Evolutionary conservation across 2,329 filamentous ascomycete genomes (phyloP).

Genomic region (Fusarium compactum): DNA sequence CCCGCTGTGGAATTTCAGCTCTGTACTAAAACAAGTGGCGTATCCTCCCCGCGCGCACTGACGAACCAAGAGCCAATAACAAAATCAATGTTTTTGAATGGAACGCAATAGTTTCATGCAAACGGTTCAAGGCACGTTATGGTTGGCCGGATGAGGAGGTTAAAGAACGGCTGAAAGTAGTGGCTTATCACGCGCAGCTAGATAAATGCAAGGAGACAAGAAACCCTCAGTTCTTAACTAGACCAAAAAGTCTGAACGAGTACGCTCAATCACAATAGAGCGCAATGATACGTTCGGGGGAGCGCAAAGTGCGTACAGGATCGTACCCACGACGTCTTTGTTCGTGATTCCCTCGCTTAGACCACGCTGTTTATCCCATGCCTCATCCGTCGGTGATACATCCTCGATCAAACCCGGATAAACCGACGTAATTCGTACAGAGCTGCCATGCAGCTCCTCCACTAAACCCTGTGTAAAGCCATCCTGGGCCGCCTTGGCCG

Average conservation of each 20-base stretch:
- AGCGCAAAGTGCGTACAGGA: not conserved
- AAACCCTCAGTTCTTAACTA: not conserved
- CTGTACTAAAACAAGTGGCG: not conserved
- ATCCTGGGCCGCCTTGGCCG: not conserved
- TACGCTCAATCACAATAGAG: not conserved
- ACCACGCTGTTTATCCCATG: not conserved
- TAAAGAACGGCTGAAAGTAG: no score
- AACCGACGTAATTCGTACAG: not conserved
- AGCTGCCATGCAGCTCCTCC: not conserved
- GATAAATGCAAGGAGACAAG: no score
- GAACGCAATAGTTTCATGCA: no score
- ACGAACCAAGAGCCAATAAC: not conserved
- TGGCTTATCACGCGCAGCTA: no score
- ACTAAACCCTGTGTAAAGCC: not conserved
- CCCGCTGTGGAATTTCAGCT: not conserved
- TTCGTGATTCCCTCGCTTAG: not conserved
- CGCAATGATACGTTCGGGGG: not conserved
- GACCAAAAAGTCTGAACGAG: not conserved
- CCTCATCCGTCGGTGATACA: fast-evolving
- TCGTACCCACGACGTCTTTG: not conserved
- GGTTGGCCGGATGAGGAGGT: no score
- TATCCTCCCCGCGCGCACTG: not conserved
- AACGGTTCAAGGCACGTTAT: no score
- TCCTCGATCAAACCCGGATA: conserved; percentile 3
- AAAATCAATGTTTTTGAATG: no score